These are phyloP conservation scores for Vanderwaltozyma verrucispora DNA, from an alignment of 805 yeast species.

Conservation along the genomic window DNA sequence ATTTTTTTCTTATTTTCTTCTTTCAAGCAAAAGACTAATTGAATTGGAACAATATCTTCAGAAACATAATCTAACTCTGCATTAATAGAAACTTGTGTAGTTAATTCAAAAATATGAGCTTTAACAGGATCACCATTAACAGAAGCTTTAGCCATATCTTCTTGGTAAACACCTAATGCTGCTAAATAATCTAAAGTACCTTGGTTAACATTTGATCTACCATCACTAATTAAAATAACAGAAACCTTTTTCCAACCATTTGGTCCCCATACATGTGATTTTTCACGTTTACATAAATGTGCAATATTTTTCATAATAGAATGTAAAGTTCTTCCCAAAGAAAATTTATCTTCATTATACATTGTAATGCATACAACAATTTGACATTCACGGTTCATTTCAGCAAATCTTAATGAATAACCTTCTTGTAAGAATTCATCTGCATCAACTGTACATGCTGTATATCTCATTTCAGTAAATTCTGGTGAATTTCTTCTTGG, in stretches of 20 bases:
- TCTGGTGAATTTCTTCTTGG: slow-evolving; percentile 88
- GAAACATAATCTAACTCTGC: slow-evolving; percentile 84
- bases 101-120: slow-evolving; percentile 91
- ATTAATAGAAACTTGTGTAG: slow-evolving; percentile 90
- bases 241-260: slow-evolving; percentile 97
- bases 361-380: slow-evolving; percentile 86
- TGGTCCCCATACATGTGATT: slow-evolving; percentile 87
- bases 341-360: slow-evolving; percentile 91
- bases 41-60: slow-evolving; percentile 88
- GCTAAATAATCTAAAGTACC: slow-evolving; percentile 82
- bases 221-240: slow-evolving; percentile 86
- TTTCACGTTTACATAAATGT: slow-evolving; percentile 69
- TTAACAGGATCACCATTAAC: slow-evolving; percentile 88
- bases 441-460: slow-evolving; percentile 93
- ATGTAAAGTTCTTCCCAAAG: slow-evolving; percentile 89
- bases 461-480: slow-evolving; percentile 90
- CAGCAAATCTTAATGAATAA: slow-evolving; percentile 77
- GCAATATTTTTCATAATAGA: slow-evolving; percentile 89
- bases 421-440: slow-evolving; percentile 74
- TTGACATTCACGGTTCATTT: slow-evolving; percentile 84
- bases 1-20: slow-evolving; percentile 89
- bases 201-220: slow-evolving; percentile 78
- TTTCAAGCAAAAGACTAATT: slow-evolving; percentile 82
- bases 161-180: slow-evolving; percentile 95
- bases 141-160: slow-evolving; percentile 89